Evolutionary conservation across 2,329 filamentous ascomycete species (phyloP), one percentile per base, ranked within the genome.

Genomic region (Cercospora zeae-maydis): DNA sequence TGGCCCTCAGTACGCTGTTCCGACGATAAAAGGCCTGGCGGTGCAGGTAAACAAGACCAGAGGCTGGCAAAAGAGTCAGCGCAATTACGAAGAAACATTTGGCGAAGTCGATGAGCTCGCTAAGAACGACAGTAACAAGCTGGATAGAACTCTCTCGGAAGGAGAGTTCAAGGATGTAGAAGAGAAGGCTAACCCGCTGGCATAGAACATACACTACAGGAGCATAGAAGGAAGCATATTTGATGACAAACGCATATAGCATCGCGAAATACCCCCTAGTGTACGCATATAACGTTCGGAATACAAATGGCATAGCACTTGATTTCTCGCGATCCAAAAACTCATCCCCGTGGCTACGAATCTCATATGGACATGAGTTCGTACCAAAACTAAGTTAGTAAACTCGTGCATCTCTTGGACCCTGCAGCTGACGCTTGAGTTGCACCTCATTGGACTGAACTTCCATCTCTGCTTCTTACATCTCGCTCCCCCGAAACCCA

Each of bases 121-220:
- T 30, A 60, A 64, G 14, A 61, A 55, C 36, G 42, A 59, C 21
- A 34, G 54, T 11, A 49, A 54, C 7, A 57, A 63, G 2, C 19
- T 47, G 36, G 10, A 55, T 31, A 39, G 36, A 10, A 62, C 61
- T 24, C 61, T 61, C 16, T 61, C 36, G 9, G 70, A 69, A 53
- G 54, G 64, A 24, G 59, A 65, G 31, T 74, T 73, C 58, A 61
- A 62, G 16, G 72, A 73, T 65, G n/a, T 73, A 36, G 45, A 71
- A 55, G 72, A 74, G 66, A 74, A 71, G 67, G 64, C 55, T 13
- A 72, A 74, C 63, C 72, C 72, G 10, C 59, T 73, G 39, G 71
- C 19, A 31, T 59, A 45, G 36, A 53, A 24, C 19, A 49, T 49
- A 13, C 27, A n/a, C 42, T 24, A n/a, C 4, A 24, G 24, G 42